Evolutionary conservation across 208 protist species (phyloP).

Genomic region (Acanthamoeba sp.): DNA sequence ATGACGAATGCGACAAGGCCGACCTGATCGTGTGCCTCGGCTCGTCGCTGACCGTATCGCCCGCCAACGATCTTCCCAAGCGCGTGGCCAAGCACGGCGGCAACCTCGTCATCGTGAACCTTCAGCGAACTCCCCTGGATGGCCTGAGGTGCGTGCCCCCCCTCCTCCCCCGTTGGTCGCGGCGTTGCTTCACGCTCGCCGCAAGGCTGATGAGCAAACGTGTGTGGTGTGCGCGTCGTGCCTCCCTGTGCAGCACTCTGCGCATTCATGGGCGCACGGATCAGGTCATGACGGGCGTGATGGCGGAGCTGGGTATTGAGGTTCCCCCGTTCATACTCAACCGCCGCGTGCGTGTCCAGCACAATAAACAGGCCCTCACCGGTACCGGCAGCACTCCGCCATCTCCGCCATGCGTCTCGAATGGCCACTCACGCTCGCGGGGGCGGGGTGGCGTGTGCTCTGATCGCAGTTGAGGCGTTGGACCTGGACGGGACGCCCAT

Average conservation of each 20-base stretch:
- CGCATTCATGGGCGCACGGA: conserved; percentile 36
- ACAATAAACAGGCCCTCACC: not conserved
- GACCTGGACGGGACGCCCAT: conserved; percentile 63
- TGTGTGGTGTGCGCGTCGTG: no score
- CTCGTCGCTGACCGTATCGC: conserved; percentile 72
- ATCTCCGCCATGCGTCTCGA: no score
- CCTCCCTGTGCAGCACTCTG: not conserved
- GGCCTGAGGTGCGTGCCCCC: not conserved
- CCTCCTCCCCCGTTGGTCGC: no score
- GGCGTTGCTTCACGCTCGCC: no score
- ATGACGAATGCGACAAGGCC: conserved; percentile 48
- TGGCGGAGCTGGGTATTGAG: conserved; percentile 71
- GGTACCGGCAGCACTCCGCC: not conserved
- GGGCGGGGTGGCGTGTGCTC: no score
- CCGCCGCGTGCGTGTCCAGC: not conserved
- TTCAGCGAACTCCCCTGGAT: conserved; percentile 71
- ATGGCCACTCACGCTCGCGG: no score
- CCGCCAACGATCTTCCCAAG: conserved; percentile 69
- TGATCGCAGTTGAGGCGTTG: conserved; percentile 22
- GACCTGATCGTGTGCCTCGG: conserved; percentile 74
- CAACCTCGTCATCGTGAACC: conserved; percentile 66
- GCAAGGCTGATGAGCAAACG: no score
- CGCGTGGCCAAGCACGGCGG: conserved; percentile 50
- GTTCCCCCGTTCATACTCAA: conserved; percentile 50
- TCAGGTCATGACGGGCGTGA: conserved; percentile 60